These are phyloP conservation scores for Xylaria venustula DNA, from an alignment of 495 filamentous ascomycete species.

Conservation along the genomic window DNA sequence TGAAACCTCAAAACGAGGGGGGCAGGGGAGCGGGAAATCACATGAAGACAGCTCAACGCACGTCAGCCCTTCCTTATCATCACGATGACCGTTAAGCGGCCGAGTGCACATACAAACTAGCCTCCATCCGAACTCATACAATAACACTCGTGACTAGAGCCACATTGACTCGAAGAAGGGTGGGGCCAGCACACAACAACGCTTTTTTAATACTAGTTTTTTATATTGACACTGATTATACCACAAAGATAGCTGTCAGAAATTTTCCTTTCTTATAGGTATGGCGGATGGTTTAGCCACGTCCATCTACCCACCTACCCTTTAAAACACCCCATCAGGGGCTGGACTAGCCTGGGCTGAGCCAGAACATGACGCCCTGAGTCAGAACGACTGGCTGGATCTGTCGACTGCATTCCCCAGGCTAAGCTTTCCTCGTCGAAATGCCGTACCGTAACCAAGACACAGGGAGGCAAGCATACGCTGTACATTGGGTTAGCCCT, in stretches of 20 bases:
- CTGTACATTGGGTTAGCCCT: too few relatives aligned
- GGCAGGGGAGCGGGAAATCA: conserved; percentile 2
- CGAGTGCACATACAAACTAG: conserved; percentile 3
- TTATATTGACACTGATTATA: neutral
- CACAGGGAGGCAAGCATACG: too few relatives aligned
- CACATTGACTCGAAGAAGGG: conserved; percentile 1
- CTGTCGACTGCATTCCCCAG: too few relatives aligned
- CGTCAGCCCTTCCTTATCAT: conserved; percentile 2
- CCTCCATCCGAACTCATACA: neutral
- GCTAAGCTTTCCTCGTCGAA: too few relatives aligned
- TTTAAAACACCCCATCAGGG: too few relatives aligned
- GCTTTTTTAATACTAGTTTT: too few relatives aligned
- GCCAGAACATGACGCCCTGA: too few relatives aligned
- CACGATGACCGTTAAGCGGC: neutral
- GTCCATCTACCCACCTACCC: too few relatives aligned
- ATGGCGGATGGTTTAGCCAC: neutral
- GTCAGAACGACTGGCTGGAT: too few relatives aligned
- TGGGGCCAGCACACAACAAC: neutral
- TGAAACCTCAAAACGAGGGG: neutral
- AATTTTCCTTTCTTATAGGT: neutral
- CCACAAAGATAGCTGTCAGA: neutral
- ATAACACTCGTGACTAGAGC: neutral
- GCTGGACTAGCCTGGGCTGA: too few relatives aligned
- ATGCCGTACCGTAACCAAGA: too few relatives aligned
- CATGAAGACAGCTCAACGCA: conserved; percentile 12